Percentiles rank a stretch among this genome's conserved stretches.
Conservation (phyloP, 2,329 filamentous ascomycete genomes). For the Nemania abortiva region DNA sequence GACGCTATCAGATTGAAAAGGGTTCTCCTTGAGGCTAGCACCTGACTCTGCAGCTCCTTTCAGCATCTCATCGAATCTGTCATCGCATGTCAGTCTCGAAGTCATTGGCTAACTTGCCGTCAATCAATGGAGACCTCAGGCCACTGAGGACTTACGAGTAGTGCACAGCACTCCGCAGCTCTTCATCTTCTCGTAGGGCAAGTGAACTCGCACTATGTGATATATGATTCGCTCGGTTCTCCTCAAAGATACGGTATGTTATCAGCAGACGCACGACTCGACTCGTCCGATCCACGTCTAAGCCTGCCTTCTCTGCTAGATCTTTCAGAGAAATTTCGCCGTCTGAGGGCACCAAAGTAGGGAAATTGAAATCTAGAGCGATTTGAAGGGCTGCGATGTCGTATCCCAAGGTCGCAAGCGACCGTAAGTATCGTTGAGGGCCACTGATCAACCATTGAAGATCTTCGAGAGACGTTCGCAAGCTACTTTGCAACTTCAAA, state of each 20-base stretch:
- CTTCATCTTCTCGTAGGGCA: conserved; percentile 35
- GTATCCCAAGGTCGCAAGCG: conserved; percentile 7
- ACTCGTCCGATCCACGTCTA: conserved; percentile 40
- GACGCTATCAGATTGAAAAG: conserved; percentile 37
- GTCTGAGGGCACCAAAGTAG: conserved; percentile 39
- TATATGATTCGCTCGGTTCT: conserved; percentile 37
- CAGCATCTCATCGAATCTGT: conserved; percentile 45
- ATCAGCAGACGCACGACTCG: conserved; percentile 44
- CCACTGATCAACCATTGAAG: conserved; percentile 16
- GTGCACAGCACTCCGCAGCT: conserved; percentile 38
- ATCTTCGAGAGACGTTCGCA: conserved; percentile 17
- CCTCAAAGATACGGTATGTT: conserved; percentile 44
- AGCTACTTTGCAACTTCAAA: conserved; percentile 5
- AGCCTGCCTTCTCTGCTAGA: conserved; percentile 37
- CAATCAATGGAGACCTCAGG: not conserved
- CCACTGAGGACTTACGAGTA: conserved; percentile 29
- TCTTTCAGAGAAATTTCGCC: conserved; percentile 37
- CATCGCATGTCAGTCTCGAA: not conserved
- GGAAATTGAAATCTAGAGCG: conserved; percentile 46
- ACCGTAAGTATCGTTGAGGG: conserved; percentile 11
- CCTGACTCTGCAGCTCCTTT: conserved; percentile 42
- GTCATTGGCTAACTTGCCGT: not conserved
- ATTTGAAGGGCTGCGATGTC: conserved; percentile 30
- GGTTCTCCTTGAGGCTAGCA: conserved; percentile 36
- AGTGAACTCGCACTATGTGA: conserved; percentile 38